These are phyloP conservation scores for Acacia crassicarpa DNA, from an alignment of 306 rosid genomes.

Conservation along the genomic window DNA sequence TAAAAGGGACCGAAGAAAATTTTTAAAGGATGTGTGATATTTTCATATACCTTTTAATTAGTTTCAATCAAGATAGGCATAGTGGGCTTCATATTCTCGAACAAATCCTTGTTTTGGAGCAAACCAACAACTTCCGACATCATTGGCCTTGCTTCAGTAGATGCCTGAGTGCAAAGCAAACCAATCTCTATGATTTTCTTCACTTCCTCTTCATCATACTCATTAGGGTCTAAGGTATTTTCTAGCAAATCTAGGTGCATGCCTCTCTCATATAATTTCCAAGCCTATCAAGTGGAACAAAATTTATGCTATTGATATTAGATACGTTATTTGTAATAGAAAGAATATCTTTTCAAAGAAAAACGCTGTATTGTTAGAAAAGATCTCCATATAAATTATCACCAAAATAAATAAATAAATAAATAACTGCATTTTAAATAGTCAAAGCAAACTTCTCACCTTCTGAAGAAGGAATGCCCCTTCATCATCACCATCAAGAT, in stretches of 20 bases:
- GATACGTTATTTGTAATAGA: no score
- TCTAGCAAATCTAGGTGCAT: neutral
- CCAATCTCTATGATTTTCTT: constrained; percentile 40
- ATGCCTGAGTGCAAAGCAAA: constrained; percentile 41
- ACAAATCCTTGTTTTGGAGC: constrained; percentile 30
- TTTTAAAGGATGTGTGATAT: no score
- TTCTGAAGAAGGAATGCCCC: constrained; percentile 33
- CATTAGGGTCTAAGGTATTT: neutral
- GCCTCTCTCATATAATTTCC: constrained; percentile 39
- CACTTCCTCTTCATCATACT: constrained; percentile 30
- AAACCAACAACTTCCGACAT: constrained; percentile 42
- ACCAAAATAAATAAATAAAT: no score
- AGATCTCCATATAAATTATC: no score
- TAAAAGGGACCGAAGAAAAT: no score
- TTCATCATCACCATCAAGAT: neutral
- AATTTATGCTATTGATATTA: no score
- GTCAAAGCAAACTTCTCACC: no score
- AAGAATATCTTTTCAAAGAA: no score
- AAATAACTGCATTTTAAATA: no score
- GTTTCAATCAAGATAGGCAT: constrained; percentile 41
- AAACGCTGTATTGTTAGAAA: no score
- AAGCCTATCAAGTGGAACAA: constrained; percentile 24
- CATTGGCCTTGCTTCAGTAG: constrained; percentile 38
- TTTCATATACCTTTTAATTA: neutral
- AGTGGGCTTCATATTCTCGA: constrained; percentile 17